Evolutionary conservation across 805 yeast genomes (phyloP).

Genomic region (Brettanomyces bruxellensis): DNA sequence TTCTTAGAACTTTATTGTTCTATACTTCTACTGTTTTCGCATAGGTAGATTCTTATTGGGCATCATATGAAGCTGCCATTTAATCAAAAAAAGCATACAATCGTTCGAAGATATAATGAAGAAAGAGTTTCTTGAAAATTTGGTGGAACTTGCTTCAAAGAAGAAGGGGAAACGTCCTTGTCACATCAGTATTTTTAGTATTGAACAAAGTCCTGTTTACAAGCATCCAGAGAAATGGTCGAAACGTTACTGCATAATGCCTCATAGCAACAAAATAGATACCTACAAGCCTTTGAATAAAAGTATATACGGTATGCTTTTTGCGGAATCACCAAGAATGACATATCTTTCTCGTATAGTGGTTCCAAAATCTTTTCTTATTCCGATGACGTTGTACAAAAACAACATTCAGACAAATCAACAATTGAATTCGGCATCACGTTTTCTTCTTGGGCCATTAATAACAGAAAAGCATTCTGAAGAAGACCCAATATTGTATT

Average conservation of each 20-base stretch:
- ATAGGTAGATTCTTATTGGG: no score
- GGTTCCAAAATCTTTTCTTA: slow-evolving; percentile 31
- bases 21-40: no score
- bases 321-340: slow-evolving; percentile 35
- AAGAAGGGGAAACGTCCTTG: background rate
- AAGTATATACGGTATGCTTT: slow-evolving; percentile 28
- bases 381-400: slow-evolving; percentile 22
- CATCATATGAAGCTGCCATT: no score
- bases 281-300: slow-evolving; percentile 16
- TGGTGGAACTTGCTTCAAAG: no score
- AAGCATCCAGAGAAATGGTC: slow-evolving; percentile 19
- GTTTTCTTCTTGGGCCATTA: slow-evolving; percentile 8
- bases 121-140: no score
- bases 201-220: slow-evolving; percentile 13
- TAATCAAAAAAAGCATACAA: no score
- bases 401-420: slow-evolving; percentile 5
- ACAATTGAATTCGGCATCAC: background rate
- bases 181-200: background rate
- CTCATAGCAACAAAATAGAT: slow-evolving; percentile 10
- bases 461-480: background rate
- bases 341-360: slow-evolving; percentile 27
- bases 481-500: background rate
- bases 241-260: slow-evolving; percentile 5
- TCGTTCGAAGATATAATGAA: no score
- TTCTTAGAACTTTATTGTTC: no score